phyloP scores from a whole-genome alignment of 371 early-diverging fungal species.

The Mucor piriformis region DNA sequence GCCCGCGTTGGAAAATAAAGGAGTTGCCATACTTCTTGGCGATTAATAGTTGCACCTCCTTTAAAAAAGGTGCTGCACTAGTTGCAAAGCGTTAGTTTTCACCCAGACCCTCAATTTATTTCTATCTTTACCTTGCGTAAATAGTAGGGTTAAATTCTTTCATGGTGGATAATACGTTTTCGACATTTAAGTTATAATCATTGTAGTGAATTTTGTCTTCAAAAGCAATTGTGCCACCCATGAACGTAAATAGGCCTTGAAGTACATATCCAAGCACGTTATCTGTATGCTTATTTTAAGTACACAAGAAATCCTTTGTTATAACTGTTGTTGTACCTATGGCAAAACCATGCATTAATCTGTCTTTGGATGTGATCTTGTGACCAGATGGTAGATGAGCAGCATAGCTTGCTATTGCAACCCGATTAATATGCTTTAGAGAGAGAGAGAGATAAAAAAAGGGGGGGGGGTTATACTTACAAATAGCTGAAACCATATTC shows the following conservation, averaged over 20 bases:
- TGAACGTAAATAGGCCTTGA: slow-evolving; percentile 23
- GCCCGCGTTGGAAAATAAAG: slow-evolving; percentile 27
- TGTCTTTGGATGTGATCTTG: slow-evolving; percentile 21
- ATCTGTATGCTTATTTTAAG: neutral
- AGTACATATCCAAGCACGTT: slow-evolving; percentile 22
- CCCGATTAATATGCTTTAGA: neutral
- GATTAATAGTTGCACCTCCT: slow-evolving; percentile 18
- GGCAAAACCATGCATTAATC: slow-evolving; percentile 21
- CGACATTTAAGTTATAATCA: slow-evolving; percentile 44
- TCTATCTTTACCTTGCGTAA: slow-evolving; percentile 48
- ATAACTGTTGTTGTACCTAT: slow-evolving; percentile 7
- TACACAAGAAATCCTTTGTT: neutral
- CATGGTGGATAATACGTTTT: slow-evolving; percentile 2
- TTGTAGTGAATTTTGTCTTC: slow-evolving; percentile 69
- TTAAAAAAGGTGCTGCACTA: slow-evolving; percentile 22
- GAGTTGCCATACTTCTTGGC: slow-evolving; percentile 25
- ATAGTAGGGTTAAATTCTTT: slow-evolving; percentile 70
- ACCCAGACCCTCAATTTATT: neutral
- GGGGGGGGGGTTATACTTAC: slow-evolving; percentile 10
- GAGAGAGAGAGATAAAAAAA: neutral
- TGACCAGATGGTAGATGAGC: slow-evolving; percentile 16
- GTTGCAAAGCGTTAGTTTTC: neutral
- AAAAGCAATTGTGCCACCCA: slow-evolving; percentile 72
- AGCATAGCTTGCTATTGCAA: slow-evolving; percentile 14
- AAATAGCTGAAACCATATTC: slow-evolving; percentile 31